Base-by-base conservation (phyloP, 148 eudicot genomes). In the Diospyros lotus region DNA sequence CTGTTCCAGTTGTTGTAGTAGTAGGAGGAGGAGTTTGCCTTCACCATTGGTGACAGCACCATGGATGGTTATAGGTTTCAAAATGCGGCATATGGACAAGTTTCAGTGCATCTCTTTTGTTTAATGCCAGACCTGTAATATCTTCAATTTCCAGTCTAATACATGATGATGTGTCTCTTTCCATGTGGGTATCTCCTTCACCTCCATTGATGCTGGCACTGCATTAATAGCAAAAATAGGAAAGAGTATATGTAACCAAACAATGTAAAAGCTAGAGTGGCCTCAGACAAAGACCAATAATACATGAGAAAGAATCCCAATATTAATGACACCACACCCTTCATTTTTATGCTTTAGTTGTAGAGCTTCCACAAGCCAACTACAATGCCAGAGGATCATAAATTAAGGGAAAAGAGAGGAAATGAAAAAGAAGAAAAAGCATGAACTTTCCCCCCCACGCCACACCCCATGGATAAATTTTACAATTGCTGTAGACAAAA, bases 391-490 rank as follows among this genome's bases (percentile, higher is more conserved):
- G 70, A 79, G 48, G 52, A 76, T 63, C 70, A 79, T 75, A 79
- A 78, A 72, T 61, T 45, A 58, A 41, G 15, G 9, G 59, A 9
- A 58, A 43, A 50, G 15, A 50, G 50, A n/a, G n/a, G n/a, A n/a
- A n/a, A n/a, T 43, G 44, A 15, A 41, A 52, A 76, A 56, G 64
- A 77, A 71, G 28, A 54, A 43, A 56, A 6, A 28, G 7, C n/a
- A 39, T 42, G 48, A 60, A 46, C 54, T 63, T 28, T 76, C 50
- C 28, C 50, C 79, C 76, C 70, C 69, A 65, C 68, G 78, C 74
- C 83, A 75, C 76, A 78, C 55, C n/a, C 60, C 60, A 63, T 58
- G 72, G 72, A 77, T 51, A 70, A 69, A 75, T 71, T 64, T 68
- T 78, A 83, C 78, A 69, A 58, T 43, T 65, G 17, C 66, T 51